Percentiles rank a stretch among this genome's conserved stretches.
These are phyloP conservation scores for Aristolochia fimbriata DNA, from an alignment of 164 flowering plant species.

Conservation along the genomic window DNA sequence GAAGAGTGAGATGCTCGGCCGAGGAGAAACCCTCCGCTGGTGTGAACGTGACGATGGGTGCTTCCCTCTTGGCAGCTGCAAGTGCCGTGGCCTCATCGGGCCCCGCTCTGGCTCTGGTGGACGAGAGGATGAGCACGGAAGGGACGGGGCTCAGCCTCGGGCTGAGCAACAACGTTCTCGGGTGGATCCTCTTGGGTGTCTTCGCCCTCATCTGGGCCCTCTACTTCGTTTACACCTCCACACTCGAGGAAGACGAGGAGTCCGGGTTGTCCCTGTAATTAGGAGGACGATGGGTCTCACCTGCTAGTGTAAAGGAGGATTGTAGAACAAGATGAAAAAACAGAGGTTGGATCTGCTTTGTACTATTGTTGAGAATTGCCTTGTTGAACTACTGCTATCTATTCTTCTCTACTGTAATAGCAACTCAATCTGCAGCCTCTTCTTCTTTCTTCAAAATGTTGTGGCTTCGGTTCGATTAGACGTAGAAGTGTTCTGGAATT, in stretches of 20 bases:
- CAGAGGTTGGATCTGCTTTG: not conserved
- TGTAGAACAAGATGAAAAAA: not conserved
- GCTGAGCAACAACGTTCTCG: slow-evolving; percentile 82
- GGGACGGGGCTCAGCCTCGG: slow-evolving; percentile 94
- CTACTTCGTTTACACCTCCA: slow-evolving; percentile 49
- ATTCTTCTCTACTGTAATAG: too few species aligned
- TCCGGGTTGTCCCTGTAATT: slow-evolving; percentile 76
- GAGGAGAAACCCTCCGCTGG: slow-evolving; percentile 18
- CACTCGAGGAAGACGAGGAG: slow-evolving; percentile 92
- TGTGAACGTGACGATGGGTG: slow-evolving; percentile 22
- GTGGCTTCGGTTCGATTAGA: too few species aligned
- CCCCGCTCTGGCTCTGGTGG: slow-evolving; percentile 73
- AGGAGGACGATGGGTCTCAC: not conserved
- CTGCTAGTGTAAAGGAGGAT: not conserved
- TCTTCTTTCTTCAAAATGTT: too few species aligned
- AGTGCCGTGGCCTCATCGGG: slow-evolving; percentile 29
- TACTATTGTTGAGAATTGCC: too few species aligned
- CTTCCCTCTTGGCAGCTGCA: slow-evolving; percentile 37
- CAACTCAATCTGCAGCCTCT: too few species aligned
- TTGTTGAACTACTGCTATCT: too few species aligned
- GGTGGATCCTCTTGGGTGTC: slow-evolving; percentile 88
- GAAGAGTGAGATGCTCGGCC: slow-evolving; percentile 36
- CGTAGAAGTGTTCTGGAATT: too few species aligned
- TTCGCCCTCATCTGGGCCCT: slow-evolving; percentile 83
- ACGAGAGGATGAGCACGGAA: slow-evolving; percentile 90